Percentiles rank a stretch among this genome's conserved stretches.
Evolutionary conservation across 768 basidiomycete species (phyloP).

Genomic region (Leucosporidium creatinivorum): DNA sequence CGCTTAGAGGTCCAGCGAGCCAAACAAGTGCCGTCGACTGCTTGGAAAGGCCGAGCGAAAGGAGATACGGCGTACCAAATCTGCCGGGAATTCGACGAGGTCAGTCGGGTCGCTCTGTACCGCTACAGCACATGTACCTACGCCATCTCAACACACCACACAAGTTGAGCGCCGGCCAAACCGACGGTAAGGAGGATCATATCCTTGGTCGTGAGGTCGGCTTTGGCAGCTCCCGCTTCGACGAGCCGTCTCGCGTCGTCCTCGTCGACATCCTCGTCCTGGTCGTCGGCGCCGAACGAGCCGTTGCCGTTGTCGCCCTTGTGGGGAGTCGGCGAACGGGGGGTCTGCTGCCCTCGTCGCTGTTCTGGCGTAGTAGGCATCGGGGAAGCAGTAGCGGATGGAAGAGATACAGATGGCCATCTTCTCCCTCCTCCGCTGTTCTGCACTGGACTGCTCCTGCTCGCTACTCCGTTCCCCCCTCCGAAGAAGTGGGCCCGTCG

Average conservation of each 20-base stretch:
- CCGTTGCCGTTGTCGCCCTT: background rate
- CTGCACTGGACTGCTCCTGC: background rate
- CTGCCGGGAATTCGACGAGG: conserved; percentile 46
- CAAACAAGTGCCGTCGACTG: conserved; percentile 89
- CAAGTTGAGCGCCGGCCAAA: conserved; percentile 89
- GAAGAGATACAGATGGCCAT: too few relatives aligned
- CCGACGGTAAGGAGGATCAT: conserved; percentile 54
- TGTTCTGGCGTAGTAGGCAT: background rate
- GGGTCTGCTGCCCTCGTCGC: background rate
- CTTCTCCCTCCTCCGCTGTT: background rate
- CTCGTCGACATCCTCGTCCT: conserved; percentile 10
- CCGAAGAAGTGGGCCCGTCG: background rate
- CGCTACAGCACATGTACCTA: conserved; percentile 43
- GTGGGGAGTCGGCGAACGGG: background rate
- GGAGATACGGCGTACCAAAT: conserved; percentile 90
- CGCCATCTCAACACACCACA: conserved; percentile 95
- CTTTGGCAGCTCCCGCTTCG: conserved; percentile 21
- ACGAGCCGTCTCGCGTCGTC: conserved; percentile 2
- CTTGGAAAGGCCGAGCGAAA: conserved; percentile 71
- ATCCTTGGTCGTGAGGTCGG: conserved; percentile 37
- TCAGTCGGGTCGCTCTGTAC: conserved; percentile 11
- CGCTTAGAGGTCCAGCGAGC: conserved; percentile 80
- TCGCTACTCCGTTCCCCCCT: background rate
- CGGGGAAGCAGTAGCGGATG: background rate
- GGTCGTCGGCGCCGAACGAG: background rate